Base-by-base conservation (phyloP, 495 filamentous ascomycete genomes). In the Baudoinia panamericana region DNA sequence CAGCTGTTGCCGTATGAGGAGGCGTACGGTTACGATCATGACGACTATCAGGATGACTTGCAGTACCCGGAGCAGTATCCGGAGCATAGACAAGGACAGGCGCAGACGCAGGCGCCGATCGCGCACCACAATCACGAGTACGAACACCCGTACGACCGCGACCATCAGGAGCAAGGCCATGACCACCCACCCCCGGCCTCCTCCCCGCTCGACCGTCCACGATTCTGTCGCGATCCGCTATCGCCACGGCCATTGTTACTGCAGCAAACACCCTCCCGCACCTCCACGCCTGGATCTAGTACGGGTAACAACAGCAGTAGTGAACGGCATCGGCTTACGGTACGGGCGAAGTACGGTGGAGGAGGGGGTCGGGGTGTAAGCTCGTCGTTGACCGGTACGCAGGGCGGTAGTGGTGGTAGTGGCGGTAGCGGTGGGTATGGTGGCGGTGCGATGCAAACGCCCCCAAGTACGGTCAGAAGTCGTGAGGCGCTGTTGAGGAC, bases 401-500 rank as follows among this genome's bases (percentile, higher is more conserved):
- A 37, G 19, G n/a, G 17, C 27, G 17, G 15, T 13, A 13, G 30
- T 15, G 1, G 16, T 15, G 21, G 30, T 16, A 8, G 16, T 4
- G 21, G 7, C 6, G 15, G 29, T 4, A 9, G 17, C 16, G 6
- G 25, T 15, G 18, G 10, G 19, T 7, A 41, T 17, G 24, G 15
- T 12, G 11, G 19, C 29, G n/a, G 23, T 25, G 41, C 45, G 11
- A 41, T 39, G 4, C 27, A 43, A 8, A 50, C 47, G 18, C 47
- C 47, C 12, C 47, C 47, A 8, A 36, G 41, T 19, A 36, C 29
- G 33, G 27, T 31, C 24, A 33, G 28, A 16, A 41, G 20, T 30
- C 35, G 47, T 10, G 41, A 50, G 36, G 24, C 15, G 28, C n/a
- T 41, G 4, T 23, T 45, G 20, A n/a, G 47, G 10, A 26, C 41